Evolutionary conservation across 192 early-diverging fungal genomes (phyloP).

Genomic region (Dissophora globulifera): DNA sequence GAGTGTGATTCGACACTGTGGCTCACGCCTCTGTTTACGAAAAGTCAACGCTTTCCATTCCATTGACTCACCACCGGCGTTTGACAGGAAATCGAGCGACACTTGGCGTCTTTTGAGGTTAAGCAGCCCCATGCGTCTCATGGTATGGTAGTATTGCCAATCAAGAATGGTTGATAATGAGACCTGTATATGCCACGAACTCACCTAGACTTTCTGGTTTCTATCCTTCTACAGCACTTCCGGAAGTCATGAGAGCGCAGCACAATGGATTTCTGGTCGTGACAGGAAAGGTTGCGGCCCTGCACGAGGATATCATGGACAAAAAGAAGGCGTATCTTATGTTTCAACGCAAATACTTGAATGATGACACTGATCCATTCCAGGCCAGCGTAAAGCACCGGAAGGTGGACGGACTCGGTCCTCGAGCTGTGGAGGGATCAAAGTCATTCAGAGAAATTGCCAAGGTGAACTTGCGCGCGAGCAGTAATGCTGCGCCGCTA

Average conservation of each 20-base stretch:
- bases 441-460: constrained; percentile 47
- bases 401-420: constrained; percentile 18
- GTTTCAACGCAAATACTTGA: constrained; percentile 47
- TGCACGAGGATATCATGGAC: constrained; percentile 50
- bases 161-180: too few species aligned
- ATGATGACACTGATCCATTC: constrained; percentile 51
- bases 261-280: constrained; percentile 47
- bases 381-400: constrained; percentile 32
- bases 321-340: constrained; percentile 48
- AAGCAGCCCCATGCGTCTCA: constrained; percentile 38
- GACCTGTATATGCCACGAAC: too few species aligned
- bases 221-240: constrained; percentile 16
- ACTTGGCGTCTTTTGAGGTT: constrained; percentile 33
- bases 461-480: constrained; percentile 32
- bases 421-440: constrained; percentile 4
- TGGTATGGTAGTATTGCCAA: constrained; percentile 8
- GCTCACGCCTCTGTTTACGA: too few species aligned
- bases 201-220: not conserved
- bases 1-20: too few species aligned
- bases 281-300: constrained; percentile 34
- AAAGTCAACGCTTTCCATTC: not conserved
- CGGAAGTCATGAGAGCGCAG: constrained; percentile 52
- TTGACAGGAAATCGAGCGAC: constrained; percentile 55
- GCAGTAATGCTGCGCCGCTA: not conserved
- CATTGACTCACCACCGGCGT: not conserved